Evolutionary conservation across 345 rosid genomes (phyloP).

Genomic region (Citrus maxima): DNA sequence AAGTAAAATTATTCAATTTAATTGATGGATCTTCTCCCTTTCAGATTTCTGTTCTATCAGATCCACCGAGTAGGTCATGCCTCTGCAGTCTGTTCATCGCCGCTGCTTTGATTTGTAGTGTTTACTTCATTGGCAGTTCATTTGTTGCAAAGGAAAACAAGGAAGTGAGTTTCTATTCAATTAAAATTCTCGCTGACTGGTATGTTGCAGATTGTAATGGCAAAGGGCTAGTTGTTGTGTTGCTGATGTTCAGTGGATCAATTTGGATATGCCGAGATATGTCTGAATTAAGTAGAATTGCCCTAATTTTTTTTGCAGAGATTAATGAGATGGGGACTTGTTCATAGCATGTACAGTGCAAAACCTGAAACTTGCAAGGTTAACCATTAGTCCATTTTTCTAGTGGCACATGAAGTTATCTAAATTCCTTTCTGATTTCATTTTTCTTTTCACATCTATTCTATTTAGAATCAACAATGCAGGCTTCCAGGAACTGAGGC

Average conservation of each 20-base stretch:
- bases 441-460: background rate
- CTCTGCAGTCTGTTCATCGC: constrained; percentile 46
- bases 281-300: background rate
- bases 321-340: constrained; percentile 44
- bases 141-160: constrained; percentile 43
- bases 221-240: background rate
- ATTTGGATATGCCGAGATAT: background rate
- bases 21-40: background rate
- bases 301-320: constrained; percentile 40
- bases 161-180: constrained; percentile 43
- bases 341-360: constrained; percentile 25
- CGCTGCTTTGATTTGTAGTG: constrained; percentile 48
- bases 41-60: constrained; percentile 41
- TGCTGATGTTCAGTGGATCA: background rate
- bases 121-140: constrained; percentile 55
- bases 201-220: background rate
- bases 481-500: constrained; percentile 55
- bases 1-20: background rate
- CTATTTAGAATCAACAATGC: constrained; percentile 37
- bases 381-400: background rate
- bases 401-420: background rate
- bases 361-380: constrained; percentile 58
- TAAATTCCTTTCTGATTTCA: constrained; percentile 4
- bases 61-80: constrained; percentile 51
- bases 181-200: background rate